Percentiles rank a stretch among this genome's conserved stretches.
These are phyloP conservation scores for Malassezia obtusa DNA, from an alignment of 1,284 basidiomycete species.

Conservation along the genomic window DNA sequence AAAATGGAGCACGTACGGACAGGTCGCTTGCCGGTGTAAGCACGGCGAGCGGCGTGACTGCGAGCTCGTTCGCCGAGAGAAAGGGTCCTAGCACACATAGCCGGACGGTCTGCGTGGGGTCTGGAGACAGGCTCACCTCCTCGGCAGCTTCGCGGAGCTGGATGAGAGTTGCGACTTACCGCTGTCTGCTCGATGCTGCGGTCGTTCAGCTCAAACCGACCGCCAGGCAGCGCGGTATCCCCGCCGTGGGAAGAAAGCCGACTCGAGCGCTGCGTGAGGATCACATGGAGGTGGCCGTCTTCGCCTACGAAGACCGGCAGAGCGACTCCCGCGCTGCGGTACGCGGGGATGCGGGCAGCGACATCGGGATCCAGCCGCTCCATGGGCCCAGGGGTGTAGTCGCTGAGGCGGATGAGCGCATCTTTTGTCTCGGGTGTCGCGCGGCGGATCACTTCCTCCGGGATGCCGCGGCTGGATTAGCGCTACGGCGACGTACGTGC, in stretches of 20 bases:
- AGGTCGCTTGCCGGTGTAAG: constrained; percentile 25
- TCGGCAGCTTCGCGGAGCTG: constrained; percentile 33
- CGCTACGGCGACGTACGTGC: background rate
- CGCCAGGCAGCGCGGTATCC: constrained; percentile 43
- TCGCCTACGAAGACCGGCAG: constrained; percentile 31
- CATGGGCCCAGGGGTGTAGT: background rate
- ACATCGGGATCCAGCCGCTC: constrained; percentile 12
- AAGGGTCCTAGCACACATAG: constrained; percentile 38
- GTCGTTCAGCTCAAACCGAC: constrained; percentile 36
- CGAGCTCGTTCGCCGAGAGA: constrained; percentile 40
- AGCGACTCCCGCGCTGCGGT: constrained; percentile 39
- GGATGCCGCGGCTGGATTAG: background rate
- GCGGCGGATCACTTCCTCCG: background rate
- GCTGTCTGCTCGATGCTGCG: constrained; percentile 34
- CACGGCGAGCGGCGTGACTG: constrained; percentile 40
- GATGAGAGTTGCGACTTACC: background rate
- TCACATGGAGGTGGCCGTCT: constrained; percentile 38
- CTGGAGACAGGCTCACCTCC: constrained; percentile 41
- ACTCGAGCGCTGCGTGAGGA: constrained; percentile 28
- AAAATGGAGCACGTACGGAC: constrained; percentile 4
- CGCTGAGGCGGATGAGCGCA: background rate
- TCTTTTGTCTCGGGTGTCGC: background rate
- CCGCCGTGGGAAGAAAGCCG: constrained; percentile 33
- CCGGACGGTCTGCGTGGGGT: constrained; percentile 21
- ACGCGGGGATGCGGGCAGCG: constrained; percentile 29